Evolutionary conservation across 2,329 filamentous ascomycete species (phyloP).

Genomic region (Fusarium sp.): DNA sequence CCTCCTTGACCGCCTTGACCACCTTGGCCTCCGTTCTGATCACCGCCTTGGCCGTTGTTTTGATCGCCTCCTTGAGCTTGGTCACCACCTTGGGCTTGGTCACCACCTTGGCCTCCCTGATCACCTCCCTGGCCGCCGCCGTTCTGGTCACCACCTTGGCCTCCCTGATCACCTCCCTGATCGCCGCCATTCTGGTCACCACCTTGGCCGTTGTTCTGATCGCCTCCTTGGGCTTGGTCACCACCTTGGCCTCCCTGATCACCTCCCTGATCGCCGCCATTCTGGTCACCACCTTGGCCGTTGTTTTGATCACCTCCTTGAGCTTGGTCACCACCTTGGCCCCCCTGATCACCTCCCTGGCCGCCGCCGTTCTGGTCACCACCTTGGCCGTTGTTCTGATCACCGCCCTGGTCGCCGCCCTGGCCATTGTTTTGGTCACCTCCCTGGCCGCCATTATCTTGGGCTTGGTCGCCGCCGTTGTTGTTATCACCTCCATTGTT

Average conservation of each 20-base stretch:
- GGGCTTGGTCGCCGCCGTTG: slow-evolving; percentile 16
- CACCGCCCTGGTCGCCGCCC: slow-evolving; percentile 15
- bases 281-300: slow-evolving; percentile 15
- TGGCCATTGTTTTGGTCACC: not conserved
- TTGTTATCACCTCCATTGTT: slow-evolving; percentile 8
- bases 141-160: slow-evolving; percentile 2
- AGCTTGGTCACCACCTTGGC: no score
- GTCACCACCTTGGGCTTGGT: not conserved
- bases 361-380: no score
- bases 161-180: slow-evolving; percentile 10
- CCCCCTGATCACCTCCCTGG: no score
- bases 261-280: slow-evolving; percentile 11
- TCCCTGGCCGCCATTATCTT: not conserved
- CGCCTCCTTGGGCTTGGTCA: slow-evolving; percentile 7
- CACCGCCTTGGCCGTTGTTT: not conserved
- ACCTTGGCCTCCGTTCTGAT: slow-evolving; percentile 1
- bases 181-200: not conserved
- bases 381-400: no score
- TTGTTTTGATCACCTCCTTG: no score
- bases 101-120: not conserved
- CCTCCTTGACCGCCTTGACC: not conserved
- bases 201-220: not conserved
- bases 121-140: slow-evolving; percentile 6
- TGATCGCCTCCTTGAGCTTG: slow-evolving; percentile 9
- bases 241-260: not conserved